Evolutionary conservation across 345 rosid genomes (phyloP), one percentile per base, ranked within the genome.

Genomic region (Physaria fendleri): DNA sequence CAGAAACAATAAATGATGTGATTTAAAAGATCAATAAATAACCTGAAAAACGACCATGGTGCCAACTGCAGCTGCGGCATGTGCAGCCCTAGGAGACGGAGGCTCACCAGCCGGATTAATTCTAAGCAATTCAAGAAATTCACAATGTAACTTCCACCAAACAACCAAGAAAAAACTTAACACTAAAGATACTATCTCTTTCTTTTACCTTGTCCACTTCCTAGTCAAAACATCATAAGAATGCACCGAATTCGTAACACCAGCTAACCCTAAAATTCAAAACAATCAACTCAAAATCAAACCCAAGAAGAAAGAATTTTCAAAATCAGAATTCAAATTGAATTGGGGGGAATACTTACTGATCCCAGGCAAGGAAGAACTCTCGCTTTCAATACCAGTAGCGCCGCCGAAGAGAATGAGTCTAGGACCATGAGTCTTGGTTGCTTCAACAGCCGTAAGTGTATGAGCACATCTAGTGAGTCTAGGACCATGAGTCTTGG

Each of bases 11-110:
- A 13, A 34, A 6, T 5, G 14, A 12, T 12, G 14, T 27, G 33
- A 16, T 10, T n/a, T 12, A 41, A 24, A 0, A 12, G 43, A 29
- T 38, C 40, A 13, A 63, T 21, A 13, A 38, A 56, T 72, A 55
- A 93, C 99, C 99, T 93, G 99, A 75, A 93, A 93, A 23, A 89
- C 97, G 14, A 87, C 99, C 97, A 89, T 93, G 27, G 99, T 89
- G 57, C 97, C 97, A 65, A 93, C 97, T 0, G 85, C 95, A 67
- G 97, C 95, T 0, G 99, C 99, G 0, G 96, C 90, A 1, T 93
- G 99, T 10, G 99, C 99, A 30, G 99, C 97, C 73, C 99, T 79
- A 17, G 96, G 99, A 68, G 99, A 93, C 3, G 99, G 99, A 3
- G 97, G 95, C 25, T 93, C 97, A 5, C 99, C 99, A 15, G 92